A percentile compares a stretch with the other conserved stretches of the same genome.
Conservation (phyloP, 208 protist genomes). For the Phytomonas sp. region DNA sequence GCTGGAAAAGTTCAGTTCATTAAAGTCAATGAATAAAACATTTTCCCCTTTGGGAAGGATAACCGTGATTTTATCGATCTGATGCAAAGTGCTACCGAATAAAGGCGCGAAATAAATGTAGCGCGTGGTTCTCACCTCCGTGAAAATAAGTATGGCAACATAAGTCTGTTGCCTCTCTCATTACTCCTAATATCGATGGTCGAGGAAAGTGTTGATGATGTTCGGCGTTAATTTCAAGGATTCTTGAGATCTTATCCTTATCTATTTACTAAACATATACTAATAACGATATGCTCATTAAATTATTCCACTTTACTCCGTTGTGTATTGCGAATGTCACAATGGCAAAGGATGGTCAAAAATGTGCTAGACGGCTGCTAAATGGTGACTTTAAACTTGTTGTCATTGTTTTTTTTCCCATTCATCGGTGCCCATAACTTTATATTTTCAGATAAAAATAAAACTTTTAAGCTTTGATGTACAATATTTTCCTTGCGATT, state of each 20-base stretch:
- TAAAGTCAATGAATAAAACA: background rate
- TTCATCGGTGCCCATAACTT: background rate
- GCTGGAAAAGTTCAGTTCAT: background rate
- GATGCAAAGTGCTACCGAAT: background rate
- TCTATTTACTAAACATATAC: background rate
- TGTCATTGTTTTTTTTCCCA: background rate
- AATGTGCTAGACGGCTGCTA: background rate
- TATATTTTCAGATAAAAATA: background rate
- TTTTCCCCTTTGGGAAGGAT: background rate
- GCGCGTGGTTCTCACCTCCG: background rate
- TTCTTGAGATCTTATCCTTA: background rate
- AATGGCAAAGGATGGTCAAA: background rate
- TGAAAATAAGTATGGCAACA: background rate
- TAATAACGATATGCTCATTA: background rate
- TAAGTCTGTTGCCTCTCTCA: no score
- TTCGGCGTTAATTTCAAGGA: background rate
- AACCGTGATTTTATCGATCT: background rate
- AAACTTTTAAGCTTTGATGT: background rate
- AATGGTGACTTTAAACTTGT: background rate
- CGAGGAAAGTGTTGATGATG: background rate
- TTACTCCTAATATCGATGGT: no score
- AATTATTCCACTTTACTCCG: background rate
- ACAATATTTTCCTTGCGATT: background rate
- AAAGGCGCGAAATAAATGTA: background rate
- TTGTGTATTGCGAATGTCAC: background rate